Evolutionary conservation across 176 grass and related monocot genomes (phyloP), one percentile per base, ranked within the genome.

Genomic region (Oryza nivara): DNA sequence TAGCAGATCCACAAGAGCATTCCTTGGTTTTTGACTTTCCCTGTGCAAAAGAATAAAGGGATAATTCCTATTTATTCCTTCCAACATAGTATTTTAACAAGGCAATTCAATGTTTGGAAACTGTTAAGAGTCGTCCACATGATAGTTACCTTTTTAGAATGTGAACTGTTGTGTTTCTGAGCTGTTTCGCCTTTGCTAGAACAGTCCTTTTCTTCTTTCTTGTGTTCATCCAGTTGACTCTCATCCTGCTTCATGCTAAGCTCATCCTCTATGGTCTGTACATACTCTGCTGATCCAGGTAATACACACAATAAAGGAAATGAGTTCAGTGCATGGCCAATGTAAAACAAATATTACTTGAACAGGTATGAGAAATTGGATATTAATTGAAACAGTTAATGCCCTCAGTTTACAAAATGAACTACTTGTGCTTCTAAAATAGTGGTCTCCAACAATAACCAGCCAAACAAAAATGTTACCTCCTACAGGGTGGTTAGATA

Each of bases 1-100:
- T 88, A 41, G 76, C 70, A 65, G 92, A 94, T 80, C 85, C 85
- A 76, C 92, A 92, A 34, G 87, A 80, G 67, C 92, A 90, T 35
- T 77, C 88, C 69, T 88, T 92, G 63, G 70, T 78, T 81, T 87
- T 80, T 9, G 75, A 58, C 64, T 77, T 89, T 6, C 82, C 85
- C 88, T 79, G 70, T 52, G 77, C 0, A 76, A 64, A 38, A 35
- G 73, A 16, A n/a, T 38, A 25, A 75, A 75, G 32, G 19, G 9
- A 80, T 4, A 32, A 36, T 76, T 32, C 25, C 46, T 35, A 60
- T 89, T 71, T 84, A 9, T 65, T 28, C 66, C 5, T 43, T 78
- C 56, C 32, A 65, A n/a, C 65, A 80, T 36, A 61, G 69, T 16
- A 2, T 20, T 20, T 40, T 16, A 66, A n/a, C 49, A 35, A 32